phyloP scores from a whole-genome alignment of 108 stramenopile species.

The Aurantiochytrium sp. region DNA sequence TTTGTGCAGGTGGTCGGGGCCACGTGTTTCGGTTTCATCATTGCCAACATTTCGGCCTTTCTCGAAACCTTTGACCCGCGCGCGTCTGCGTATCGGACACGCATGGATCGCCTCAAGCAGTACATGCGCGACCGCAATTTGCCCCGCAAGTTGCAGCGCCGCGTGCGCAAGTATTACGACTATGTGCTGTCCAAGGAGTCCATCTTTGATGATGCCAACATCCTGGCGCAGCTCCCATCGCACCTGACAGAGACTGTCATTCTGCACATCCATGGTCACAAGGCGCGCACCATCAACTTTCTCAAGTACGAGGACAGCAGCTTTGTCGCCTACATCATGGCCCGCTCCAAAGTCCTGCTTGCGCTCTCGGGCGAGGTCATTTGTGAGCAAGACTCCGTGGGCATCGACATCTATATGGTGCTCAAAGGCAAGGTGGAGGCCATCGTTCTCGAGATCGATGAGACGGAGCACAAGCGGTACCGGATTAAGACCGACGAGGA shows the following conservation, averaged over 20 bases:
- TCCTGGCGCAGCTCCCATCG: neutral
- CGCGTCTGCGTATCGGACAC: neutral
- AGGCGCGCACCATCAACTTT: neutral
- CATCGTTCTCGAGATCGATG: neutral
- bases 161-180: constrained; percentile 38
- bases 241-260: neutral
- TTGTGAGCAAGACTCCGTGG: neutral
- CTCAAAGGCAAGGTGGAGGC: neutral
- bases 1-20: constrained; percentile 48
- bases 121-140: constrained; percentile 46
- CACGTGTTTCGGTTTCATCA: constrained; percentile 46
- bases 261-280: neutral
- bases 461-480: neutral
- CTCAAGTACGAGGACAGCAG: neutral
- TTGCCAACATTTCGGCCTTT: constrained; percentile 44
- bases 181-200: constrained; percentile 30
- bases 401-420: neutral
- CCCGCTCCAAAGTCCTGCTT: neutral
- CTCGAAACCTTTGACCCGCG: constrained; percentile 39
- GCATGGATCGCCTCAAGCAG: constrained; percentile 48
- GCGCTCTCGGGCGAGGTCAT: neutral
- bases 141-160: constrained; percentile 30
- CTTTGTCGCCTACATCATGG: neutral
- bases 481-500: neutral
- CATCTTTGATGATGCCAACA: constrained; percentile 11